Percentiles rank a stretch among this genome's conserved stretches.
These are phyloP conservation scores for Apiotrichum sp. DNA, from an alignment of 1,284 basidiomycete genomes.

Conservation along the genomic window DNA sequence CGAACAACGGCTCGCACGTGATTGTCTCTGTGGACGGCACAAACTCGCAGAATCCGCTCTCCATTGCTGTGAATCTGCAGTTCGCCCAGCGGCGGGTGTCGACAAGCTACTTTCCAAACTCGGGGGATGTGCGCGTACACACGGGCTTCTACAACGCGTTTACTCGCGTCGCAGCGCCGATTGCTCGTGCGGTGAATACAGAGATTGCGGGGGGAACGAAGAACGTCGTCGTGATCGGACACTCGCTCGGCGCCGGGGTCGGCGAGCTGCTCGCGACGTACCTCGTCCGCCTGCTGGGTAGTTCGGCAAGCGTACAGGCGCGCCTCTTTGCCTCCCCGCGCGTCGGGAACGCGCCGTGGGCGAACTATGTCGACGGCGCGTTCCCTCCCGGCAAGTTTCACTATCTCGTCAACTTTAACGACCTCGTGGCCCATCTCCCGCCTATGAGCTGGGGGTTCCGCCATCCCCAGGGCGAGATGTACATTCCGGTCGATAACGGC, in stretches of 20 bases:
- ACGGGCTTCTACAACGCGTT: constrained; percentile 24
- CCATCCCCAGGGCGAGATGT: constrained; percentile 22
- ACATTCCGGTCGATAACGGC: constrained; percentile 5
- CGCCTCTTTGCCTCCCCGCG: constrained; percentile 21
- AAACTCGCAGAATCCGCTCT: constrained; percentile 3
- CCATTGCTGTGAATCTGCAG: constrained; percentile 20
- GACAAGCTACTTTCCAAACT: constrained; percentile 16
- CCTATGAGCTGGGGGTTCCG: constrained; percentile 18
- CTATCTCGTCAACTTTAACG: constrained; percentile 25
- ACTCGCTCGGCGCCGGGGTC: constrained; percentile 23
- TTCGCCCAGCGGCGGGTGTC: constrained; percentile 2
- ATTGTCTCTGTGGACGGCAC: constrained; percentile 23
- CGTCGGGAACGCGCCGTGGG: constrained; percentile 24
- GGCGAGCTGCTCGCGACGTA: constrained; percentile 10
- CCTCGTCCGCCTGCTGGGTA: no score
- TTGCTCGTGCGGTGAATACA: constrained; percentile 5
- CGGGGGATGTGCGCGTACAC: constrained; percentile 13
- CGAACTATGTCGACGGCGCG: constrained; percentile 21
- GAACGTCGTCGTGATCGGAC: constrained; percentile 22
- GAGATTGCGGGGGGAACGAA: background rate
- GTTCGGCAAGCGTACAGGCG: constrained; percentile 2
- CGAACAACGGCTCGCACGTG: constrained; percentile 8
- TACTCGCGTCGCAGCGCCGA: constrained; percentile 5
- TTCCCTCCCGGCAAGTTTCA: constrained; percentile 6
- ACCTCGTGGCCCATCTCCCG: constrained; percentile 24